These are phyloP conservation scores for Monosporascus cannonballus DNA, from an alignment of 2,329 filamentous ascomycete genomes.

Conservation along the genomic window DNA sequence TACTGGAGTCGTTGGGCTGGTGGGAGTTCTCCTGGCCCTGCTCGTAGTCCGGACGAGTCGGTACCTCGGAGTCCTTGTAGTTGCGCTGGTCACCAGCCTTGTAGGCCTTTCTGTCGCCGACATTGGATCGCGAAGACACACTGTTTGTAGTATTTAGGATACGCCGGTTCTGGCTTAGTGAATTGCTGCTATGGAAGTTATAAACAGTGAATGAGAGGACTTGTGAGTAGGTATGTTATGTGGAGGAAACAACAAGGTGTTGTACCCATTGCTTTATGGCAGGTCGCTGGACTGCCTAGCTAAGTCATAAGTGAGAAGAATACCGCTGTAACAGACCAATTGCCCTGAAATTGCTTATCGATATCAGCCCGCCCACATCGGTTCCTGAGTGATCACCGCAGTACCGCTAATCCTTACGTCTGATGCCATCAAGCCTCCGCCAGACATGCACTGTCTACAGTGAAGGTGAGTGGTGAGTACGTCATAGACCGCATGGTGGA, in stretches of 20 bases:
- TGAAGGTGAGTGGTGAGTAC: neutral
- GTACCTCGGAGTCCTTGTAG: constrained; percentile 43
- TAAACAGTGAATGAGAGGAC: no score
- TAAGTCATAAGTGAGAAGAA: neutral
- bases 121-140: constrained; percentile 49
- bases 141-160: constrained; percentile 1
- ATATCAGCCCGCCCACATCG: no score
- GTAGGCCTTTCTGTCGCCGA: constrained; percentile 62
- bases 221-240: no score
- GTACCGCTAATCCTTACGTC: no score
- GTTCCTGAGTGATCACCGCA: no score
- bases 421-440: neutral
- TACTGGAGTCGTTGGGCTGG: constrained; percentile 65
- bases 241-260: no score
- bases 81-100: constrained; percentile 74
- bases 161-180: no score
- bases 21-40: constrained; percentile 70
- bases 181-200: no score
- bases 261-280: no score
- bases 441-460: neutral
- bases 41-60: constrained; percentile 55
- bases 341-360: neutral
- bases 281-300: neutral
- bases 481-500: neutral
- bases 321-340: neutral